Evolutionary conservation across 2,329 filamentous ascomycete species (phyloP).

Genomic region (Hyphodiscus sp.): DNA sequence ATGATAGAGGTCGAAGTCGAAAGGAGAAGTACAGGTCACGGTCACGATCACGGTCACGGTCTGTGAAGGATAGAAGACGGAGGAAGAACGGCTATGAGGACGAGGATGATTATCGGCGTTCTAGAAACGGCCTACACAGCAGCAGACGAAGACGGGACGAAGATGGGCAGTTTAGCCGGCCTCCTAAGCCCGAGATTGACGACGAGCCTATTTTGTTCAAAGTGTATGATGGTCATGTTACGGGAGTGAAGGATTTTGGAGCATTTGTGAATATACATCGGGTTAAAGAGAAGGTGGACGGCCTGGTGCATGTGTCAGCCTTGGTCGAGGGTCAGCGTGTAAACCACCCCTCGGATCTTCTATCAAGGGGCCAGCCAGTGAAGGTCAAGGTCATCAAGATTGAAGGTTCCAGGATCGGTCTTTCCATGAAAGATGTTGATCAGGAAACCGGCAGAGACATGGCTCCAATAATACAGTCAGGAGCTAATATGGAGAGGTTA

Average conservation of each 20-base stretch:
- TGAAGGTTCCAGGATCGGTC: constrained; percentile 71
- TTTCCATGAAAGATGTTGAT: constrained; percentile 97
- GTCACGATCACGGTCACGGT: constrained; percentile 48
- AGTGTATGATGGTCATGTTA: constrained; percentile 83
- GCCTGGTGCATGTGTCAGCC: constrained; percentile 87
- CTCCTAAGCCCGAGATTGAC: constrained; percentile 70
- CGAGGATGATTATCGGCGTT: constrained; percentile 54
- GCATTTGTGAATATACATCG: constrained; percentile 90
- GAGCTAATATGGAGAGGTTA: constrained; percentile 81
- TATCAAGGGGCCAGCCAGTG: constrained; percentile 73
- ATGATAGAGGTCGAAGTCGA: constrained; percentile 30
- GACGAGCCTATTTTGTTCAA: constrained; percentile 77
- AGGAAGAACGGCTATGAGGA: constrained; percentile 44
- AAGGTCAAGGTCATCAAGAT: constrained; percentile 91
- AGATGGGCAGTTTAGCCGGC: constrained; percentile 57
- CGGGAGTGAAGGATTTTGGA: constrained; percentile 90
- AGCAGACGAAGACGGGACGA: constrained; percentile 37
- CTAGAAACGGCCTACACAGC: constrained; percentile 34
- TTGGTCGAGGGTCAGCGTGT: constrained; percentile 80
- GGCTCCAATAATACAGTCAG: constrained; percentile 74
- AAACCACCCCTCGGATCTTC: constrained; percentile 83
- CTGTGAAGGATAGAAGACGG: constrained; percentile 33
- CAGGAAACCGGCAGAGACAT: constrained; percentile 82
- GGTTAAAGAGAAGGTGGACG: constrained; percentile 82
- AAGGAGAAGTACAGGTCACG: constrained; percentile 42